Evolutionary conservation across 768 basidiomycete species (phyloP).

Genomic region (Myochromella boudieri): DNA sequence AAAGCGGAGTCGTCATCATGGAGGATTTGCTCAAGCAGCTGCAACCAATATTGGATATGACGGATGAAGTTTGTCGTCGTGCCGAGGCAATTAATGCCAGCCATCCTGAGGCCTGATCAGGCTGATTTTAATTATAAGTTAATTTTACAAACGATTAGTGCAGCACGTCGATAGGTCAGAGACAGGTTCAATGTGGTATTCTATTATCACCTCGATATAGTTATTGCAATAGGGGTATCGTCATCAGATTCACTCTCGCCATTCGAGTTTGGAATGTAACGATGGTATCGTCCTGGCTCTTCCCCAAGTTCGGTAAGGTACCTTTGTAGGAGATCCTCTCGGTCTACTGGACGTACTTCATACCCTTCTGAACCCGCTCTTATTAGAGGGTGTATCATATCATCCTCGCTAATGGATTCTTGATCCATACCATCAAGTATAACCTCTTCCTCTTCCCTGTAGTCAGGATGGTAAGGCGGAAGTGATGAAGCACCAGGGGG

Average conservation of each 20-base stretch:
- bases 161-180: neutral
- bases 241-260: conserved; percentile 40
- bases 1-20: conserved; percentile 22
- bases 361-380: conserved; percentile 83
- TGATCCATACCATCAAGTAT: conserved; percentile 6
- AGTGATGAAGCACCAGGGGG: conserved; percentile 44
- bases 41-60: conserved; percentile 29
- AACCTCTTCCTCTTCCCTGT: conserved; percentile 36
- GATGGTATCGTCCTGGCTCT: conserved; percentile 61
- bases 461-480: conserved; percentile 81
- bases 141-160: neutral
- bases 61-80: conserved; percentile 27
- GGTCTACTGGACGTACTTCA: conserved; percentile 60
- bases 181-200: neutral
- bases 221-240: neutral
- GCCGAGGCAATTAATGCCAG: conserved; percentile 21
- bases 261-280: conserved; percentile 62
- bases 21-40: conserved; percentile 27
- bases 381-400: conserved; percentile 32
- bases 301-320: conserved; percentile 56
- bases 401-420: conserved; percentile 29
- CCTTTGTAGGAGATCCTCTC: conserved; percentile 63
- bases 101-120: neutral
- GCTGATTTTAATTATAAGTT: neutral
- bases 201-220: neutral